These are phyloP conservation scores for Starmera dryadoides DNA, from an alignment of 805 yeast species.

Conservation along the genomic window DNA sequence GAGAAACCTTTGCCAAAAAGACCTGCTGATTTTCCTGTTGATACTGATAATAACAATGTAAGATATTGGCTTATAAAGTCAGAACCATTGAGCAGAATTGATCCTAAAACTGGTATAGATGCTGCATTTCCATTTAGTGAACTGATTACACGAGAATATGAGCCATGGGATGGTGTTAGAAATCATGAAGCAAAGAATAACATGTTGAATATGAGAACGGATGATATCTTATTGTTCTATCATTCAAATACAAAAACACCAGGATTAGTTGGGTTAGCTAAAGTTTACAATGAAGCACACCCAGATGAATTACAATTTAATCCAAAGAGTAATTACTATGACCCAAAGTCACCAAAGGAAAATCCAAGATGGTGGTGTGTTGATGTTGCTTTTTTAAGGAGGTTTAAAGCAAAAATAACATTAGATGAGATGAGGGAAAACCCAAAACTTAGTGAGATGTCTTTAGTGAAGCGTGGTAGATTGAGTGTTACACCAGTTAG, in stretches of 20 bases:
- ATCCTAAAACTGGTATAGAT: slow-evolving; percentile 38
- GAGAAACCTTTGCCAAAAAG: slow-evolving; percentile 23
- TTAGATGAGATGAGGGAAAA: slow-evolving; percentile 31
- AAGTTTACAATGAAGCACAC: slow-evolving; percentile 26
- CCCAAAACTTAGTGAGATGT: slow-evolving; percentile 30
- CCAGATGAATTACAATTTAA: slow-evolving; percentile 37
- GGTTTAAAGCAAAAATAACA: slow-evolving; percentile 34
- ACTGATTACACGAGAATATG: slow-evolving; percentile 27
- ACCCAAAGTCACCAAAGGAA: slow-evolving; percentile 33
- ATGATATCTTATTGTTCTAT: slow-evolving; percentile 43
- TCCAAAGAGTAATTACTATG: slow-evolving; percentile 37
- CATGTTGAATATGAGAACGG: slow-evolving; percentile 37
- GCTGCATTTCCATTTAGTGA: slow-evolving; percentile 41
- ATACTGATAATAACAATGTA: slow-evolving; percentile 16
- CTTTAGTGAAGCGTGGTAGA: slow-evolving; percentile 40
- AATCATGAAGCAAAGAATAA: slow-evolving; percentile 50
- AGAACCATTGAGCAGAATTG: slow-evolving; percentile 44
- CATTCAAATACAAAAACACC: slow-evolving; percentile 50
- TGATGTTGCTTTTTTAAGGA: slow-evolving; percentile 35
- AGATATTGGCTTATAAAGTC: slow-evolving; percentile 51
- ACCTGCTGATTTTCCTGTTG: slow-evolving; percentile 25
- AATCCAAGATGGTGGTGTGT: slow-evolving; percentile 54
- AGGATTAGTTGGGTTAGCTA: slow-evolving; percentile 45
- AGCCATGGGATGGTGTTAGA: slow-evolving; percentile 57
- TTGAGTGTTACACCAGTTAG: slow-evolving; percentile 46